Conservation (phyloP, 257 asterid genomes). For the Nicotiana obtusifolia region DNA sequence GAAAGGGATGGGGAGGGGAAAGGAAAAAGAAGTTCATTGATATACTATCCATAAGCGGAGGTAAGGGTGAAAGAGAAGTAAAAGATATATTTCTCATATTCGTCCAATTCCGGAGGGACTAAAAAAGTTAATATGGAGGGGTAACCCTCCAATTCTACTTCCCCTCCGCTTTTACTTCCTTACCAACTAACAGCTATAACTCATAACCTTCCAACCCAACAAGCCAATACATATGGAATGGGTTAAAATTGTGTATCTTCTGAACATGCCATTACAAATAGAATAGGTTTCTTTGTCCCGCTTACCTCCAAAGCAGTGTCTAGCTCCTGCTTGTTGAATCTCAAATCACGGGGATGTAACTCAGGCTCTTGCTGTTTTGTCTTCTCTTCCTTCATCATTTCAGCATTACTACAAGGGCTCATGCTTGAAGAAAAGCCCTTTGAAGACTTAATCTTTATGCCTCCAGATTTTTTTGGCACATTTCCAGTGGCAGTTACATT, state of each 20-base stretch:
- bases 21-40: not conserved
- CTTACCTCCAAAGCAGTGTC: slow-evolving; percentile 75
- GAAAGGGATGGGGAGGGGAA: not conserved
- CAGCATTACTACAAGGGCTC: slow-evolving; percentile 82
- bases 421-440: slow-evolving; percentile 67
- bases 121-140: not conserved
- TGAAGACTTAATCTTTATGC: slow-evolving; percentile 74
- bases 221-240: not conserved
- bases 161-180: not conserved
- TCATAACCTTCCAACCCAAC: not conserved
- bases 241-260: not conserved
- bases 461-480: slow-evolving; percentile 44
- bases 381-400: slow-evolving; percentile 50
- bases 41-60: not conserved
- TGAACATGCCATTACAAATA: not conserved
- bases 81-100: not conserved
- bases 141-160: not conserved
- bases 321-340: slow-evolving; percentile 62
- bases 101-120: not conserved
- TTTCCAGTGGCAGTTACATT: slow-evolving; percentile 37
- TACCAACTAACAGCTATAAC: not conserved
- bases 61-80: slow-evolving; percentile 3
- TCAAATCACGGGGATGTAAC: slow-evolving; percentile 34
- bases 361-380: slow-evolving; percentile 50
- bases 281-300: not conserved